Base-by-base conservation (phyloP, 495 filamentous ascomycete genomes). In the Penicillium taxi region DNA sequence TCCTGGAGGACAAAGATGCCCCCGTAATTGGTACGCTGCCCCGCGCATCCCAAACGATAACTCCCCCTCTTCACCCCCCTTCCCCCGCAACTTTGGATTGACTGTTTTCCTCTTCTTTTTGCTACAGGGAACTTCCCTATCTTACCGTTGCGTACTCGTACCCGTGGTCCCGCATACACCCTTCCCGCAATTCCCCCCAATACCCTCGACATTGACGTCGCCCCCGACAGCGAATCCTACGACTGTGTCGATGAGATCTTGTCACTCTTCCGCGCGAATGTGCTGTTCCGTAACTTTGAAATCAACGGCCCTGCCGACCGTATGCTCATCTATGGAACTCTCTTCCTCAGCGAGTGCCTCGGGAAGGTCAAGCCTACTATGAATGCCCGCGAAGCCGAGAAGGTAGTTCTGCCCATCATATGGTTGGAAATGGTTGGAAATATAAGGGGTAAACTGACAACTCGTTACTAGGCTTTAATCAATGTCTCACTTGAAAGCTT, bases 231-330 rank as follows among this genome's bases (percentile, higher is more conserved):
- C 59, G 83, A 91, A 56, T 82, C 79, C 44, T 96, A 96, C 69
- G 91, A 98, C 71, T 80, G 88, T 36, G 73, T 96, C 6, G 91
- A 98, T 64, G 91, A 98, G 65, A 81, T 89, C 19, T 74, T 98
- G 32, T 79, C 77, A 2, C 77, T 96, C 19, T 98, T 96, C 75
- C 85, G 91, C 34, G 90, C 93, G 58, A 96, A 98, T 69, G 96
- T 91, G 26, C 80, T 98, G 56, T 98, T 98, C 72, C 83, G 93
- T 48, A 98, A 98, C 72, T 98, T 98, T 56, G 93, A 96, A 72
- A 94, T 96, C 76, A 88, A 94, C 57, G 91, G 91, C 12, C 85
- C 87, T 20, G 91, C 91, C 37, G 91, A 98, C 64, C 76, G 93
- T 29, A 77, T 94, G 58, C 69, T 98, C 41, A 91, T 98, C 49